These are phyloP conservation scores for Hypoxylon sp. DNA, from an alignment of 2,329 filamentous ascomycete species.

Conservation along the genomic window DNA sequence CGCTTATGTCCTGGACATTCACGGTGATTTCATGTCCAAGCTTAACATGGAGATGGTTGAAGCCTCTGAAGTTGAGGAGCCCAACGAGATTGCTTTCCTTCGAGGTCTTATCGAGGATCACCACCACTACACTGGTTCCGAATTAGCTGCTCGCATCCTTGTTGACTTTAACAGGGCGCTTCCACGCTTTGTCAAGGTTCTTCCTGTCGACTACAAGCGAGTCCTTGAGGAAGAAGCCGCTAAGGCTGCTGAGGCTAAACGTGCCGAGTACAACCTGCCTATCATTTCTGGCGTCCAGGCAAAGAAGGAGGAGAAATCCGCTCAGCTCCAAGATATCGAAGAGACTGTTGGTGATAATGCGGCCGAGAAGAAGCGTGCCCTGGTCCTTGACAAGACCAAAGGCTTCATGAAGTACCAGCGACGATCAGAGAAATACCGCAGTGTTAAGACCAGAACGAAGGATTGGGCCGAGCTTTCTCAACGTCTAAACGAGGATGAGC, in stretches of 20 bases:
- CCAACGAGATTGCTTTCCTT: constrained; percentile 88
- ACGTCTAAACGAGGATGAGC: constrained; percentile 90
- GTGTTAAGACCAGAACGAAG: constrained; percentile 83
- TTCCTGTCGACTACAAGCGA: constrained; percentile 96
- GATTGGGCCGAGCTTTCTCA: constrained; percentile 94
- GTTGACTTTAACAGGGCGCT: constrained; percentile 96
- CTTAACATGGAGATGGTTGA: constrained; percentile 99
- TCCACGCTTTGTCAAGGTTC: constrained; percentile 90
- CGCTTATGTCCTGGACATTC: constrained; percentile 91
- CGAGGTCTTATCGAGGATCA: constrained; percentile 95
- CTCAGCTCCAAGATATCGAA: constrained; percentile 85
- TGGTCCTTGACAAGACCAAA: constrained; percentile 96
- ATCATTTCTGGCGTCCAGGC: constrained; percentile 77
- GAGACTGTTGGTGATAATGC: constrained; percentile 88
- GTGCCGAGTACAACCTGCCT: constrained; percentile 84
- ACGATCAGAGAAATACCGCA: constrained; percentile 92
- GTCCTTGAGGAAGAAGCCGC: constrained; percentile 87
- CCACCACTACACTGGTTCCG: constrained; percentile 97
- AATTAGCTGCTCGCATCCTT: constrained; percentile 90
- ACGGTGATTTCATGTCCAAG: constrained; percentile 90
- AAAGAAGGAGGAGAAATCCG: constrained; percentile 76
- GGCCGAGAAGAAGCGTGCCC: constrained; percentile 87
- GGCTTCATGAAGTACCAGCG: constrained; percentile 98
- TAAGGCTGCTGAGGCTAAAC: constrained; percentile 87
- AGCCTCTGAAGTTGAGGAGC: constrained; percentile 84